These are phyloP conservation scores for Boletus subparvulus DNA, from an alignment of 768 basidiomycete genomes.

Conservation along the genomic window DNA sequence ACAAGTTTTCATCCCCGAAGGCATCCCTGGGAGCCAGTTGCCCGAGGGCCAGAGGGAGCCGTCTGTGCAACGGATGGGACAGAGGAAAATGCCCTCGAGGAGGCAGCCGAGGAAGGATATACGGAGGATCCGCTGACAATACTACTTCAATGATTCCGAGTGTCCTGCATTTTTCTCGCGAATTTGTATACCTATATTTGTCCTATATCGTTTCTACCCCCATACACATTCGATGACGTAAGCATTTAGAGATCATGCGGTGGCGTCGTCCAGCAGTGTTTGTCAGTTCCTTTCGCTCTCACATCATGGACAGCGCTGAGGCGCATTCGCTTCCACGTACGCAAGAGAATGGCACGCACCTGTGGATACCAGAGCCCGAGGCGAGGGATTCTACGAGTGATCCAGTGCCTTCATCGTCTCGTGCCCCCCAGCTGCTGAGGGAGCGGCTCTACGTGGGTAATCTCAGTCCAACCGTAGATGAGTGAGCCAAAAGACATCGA, in stretches of 20 bases:
- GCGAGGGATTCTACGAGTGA: conserved; percentile 14
- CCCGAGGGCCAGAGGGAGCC: background rate
- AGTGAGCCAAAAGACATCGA: conserved; percentile 48
- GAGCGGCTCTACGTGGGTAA: conserved; percentile 92
- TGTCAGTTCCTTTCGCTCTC: background rate
- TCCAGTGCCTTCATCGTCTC: conserved; percentile 25
- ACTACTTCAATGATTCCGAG: too few relatives aligned
- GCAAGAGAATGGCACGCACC: conserved; percentile 18
- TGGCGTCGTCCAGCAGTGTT: background rate
- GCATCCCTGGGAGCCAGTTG: background rate
- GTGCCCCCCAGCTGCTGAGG: conserved; percentile 40
- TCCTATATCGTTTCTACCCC: too few relatives aligned
- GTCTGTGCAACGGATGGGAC: conserved; percentile 1
- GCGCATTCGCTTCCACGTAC: background rate
- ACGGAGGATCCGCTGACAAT: background rate
- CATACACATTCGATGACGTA: too few relatives aligned
- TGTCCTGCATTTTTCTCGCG: too few relatives aligned
- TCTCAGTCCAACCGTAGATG: conserved; percentile 81
- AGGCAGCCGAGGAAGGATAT: conserved; percentile 6
- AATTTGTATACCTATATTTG: too few relatives aligned
- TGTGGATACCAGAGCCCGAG: conserved; percentile 35
- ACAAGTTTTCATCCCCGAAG: background rate
- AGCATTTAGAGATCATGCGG: background rate
- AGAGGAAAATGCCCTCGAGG: conserved; percentile 4
- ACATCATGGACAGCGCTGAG: conserved; percentile 13